Base-by-base conservation (phyloP, 345 rosid species). In the Euphorbia lathyris region DNA sequence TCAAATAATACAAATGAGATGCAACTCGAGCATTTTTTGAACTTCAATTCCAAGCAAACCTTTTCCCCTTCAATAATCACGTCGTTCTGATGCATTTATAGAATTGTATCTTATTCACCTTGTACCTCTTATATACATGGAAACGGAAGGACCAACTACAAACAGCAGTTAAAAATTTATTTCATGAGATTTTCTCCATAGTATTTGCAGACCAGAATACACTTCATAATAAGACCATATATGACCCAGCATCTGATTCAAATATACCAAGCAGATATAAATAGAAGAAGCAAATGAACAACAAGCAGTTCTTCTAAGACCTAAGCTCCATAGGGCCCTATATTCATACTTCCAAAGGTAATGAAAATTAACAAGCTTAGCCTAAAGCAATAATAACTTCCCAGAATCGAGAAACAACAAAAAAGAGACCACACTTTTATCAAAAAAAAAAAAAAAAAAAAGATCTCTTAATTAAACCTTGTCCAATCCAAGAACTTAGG, bases 1-100 rank as follows among this genome's bases (percentile, higher is more conserved):
- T 42, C 67, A 58, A 47, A 10, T 4, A 42, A 68, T 30, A 62
- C 0, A 23, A 16, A 10, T 10, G 40, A 52, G 36, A 60, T 43
- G 58, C 45, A 27, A 57, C 22, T 67, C 61, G 13, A 16, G 32
- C 48, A 48, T 19, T 55, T 50, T 38, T 27, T n/a, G 26, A 62
- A 36, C 16, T 62, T 62, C n/a, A 34, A 60, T 60, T 47, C 6
- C n/a, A 52, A 34, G 45, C 58, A 68, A 6, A 50, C 47, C 47
- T 45, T 59, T 43, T 20, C 14, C 19, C 23, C 38, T 23, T 32
- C 60, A 43, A 23, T 13, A 20, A 59, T 59, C 23, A 59, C 5
- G 34, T 40, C 43, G 12, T 17, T 7, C 4, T 30, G 13, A 34
- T 61, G 47, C 47, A 61, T 34, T 30, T 36, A 42, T 19, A 53